Evolutionary conservation across 176 grass and related monocot genomes (phyloP), one percentile per base, ranked within the genome.

Genomic region (Hyparrhenia diplandra): DNA sequence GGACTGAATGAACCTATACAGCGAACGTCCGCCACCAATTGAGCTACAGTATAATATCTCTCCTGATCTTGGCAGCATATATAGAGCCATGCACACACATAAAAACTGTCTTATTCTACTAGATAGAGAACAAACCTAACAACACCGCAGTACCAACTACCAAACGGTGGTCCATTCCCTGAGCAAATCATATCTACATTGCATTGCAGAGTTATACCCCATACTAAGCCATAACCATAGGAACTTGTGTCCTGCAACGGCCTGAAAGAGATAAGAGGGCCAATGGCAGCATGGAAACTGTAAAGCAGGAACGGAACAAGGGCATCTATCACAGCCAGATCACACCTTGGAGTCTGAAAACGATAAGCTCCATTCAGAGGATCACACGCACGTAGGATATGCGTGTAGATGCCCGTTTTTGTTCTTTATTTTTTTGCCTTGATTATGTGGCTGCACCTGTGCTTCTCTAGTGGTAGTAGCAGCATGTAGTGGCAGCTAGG

Each of bases 261-360:
- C 69, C 69, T 67, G 60, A 80, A 80, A 45, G 77, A 74, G 69
- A 86, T 66, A 66, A 73, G 67, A 54, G 34, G 52, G 34, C 41
- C 43, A 55, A 45, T 32, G 0, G 46, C 43, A 32, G 24, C 72
- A 85, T 28, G 68, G 9, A 39, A 3, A 14, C 25, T 43, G 63
- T 45, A 49, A 62, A 20, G 30, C 83, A 79, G 41, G 13, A 23
- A 12, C 20, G n/a, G n/a, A n/a, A n/a, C n/a, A n/a, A 23, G 27
- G 5, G 75, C 46, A 49, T 49, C 46, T 58, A 65, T 80, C 64
- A 45, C 28, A 69, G 73, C 51, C 64, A 77, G 64, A 24, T 61
- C 73, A 77, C 73, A 5, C 51, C 73, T 27, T 76, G 64, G 63
- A 69, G 13, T 61, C 69, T 75, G 69, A 86, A 80, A 80, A 75